phyloP scores from a whole-genome alignment of 208 protist species.

The Lotmaria passim region DNA sequence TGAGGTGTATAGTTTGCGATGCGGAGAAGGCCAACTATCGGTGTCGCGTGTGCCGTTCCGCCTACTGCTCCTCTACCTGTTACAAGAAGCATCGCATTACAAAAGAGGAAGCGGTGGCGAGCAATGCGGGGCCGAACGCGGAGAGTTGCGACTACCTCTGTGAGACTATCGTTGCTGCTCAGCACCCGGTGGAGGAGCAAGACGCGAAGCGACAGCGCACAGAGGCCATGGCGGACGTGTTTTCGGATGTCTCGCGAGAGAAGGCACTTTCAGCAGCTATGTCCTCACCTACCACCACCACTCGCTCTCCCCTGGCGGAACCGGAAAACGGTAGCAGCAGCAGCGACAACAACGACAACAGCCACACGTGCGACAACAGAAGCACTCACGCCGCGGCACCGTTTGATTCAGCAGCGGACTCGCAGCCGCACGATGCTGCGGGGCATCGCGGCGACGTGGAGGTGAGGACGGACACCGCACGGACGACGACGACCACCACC shows the following conservation, averaged over 20 bases:
- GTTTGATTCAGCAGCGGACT: neutral
- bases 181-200: constrained; percentile 7
- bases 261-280: constrained; percentile 1
- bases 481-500: too few relatives aligned
- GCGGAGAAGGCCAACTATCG: constrained; percentile 44
- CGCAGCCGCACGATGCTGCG: neutral
- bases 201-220: constrained; percentile 25
- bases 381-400: too few relatives aligned
- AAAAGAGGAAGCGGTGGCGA: constrained; percentile 10
- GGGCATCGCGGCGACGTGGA: too few relatives aligned
- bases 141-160: constrained; percentile 17
- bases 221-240: constrained; percentile 33
- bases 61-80: constrained; percentile 73
- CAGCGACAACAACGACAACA: too few relatives aligned
- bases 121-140: neutral
- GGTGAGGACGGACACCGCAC: too few relatives aligned
- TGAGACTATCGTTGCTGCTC: constrained; percentile 17
- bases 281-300: neutral
- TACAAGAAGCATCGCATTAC: constrained; percentile 54
- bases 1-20: constrained; percentile 68
- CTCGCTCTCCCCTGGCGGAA: too few relatives aligned
- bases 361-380: too few relatives aligned
- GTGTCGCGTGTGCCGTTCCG: constrained; percentile 57
- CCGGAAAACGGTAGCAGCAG: too few relatives aligned
- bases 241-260: constrained; percentile 27